phyloP scores from a whole-genome alignment of 306 rosid genomes.

The Sicyos baderoa region DNA sequence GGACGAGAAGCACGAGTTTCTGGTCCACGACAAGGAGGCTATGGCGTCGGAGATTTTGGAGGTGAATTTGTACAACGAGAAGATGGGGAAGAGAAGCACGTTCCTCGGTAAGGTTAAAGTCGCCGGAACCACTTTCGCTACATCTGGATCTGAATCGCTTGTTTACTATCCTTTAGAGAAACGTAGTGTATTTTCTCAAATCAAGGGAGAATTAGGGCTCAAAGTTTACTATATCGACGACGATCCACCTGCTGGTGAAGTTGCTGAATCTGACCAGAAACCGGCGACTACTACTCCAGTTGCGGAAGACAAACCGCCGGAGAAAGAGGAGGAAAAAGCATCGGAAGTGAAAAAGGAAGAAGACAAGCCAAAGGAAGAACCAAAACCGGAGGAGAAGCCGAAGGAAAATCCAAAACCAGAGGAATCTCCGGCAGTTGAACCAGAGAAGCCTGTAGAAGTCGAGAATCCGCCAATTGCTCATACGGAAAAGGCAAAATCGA shows the following conservation, averaged over 20 bases:
- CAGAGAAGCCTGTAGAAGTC: conserved; percentile 19
- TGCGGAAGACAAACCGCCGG: conserved; percentile 31
- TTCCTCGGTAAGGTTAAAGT: conserved; percentile 79
- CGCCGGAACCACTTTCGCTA: conserved; percentile 41
- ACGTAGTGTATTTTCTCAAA: conserved; percentile 79
- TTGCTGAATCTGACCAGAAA: conserved; percentile 23
- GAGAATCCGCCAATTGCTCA: conserved; percentile 38
- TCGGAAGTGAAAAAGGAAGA: conserved; percentile 27
- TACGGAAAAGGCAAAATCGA: conserved; percentile 25
- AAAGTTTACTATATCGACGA: conserved; percentile 55
- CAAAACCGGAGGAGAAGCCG: conserved; percentile 20
- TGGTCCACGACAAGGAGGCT: conserved; percentile 45
- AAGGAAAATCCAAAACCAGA: conserved; percentile 14
- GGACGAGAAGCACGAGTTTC: conserved; percentile 78
- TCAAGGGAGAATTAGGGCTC: conserved; percentile 72
- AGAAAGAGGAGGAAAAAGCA: conserved; percentile 27
- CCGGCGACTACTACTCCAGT: background rate
- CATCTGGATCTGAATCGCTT: conserved; percentile 35
- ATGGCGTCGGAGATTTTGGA: conserved; percentile 50
- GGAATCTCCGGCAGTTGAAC: conserved; percentile 7
- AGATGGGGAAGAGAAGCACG: conserved; percentile 52
- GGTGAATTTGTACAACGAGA: conserved; percentile 72
- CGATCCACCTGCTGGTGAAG: conserved; percentile 31
- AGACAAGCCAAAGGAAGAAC: conserved; percentile 25
- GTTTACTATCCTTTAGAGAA: conserved; percentile 78